Evolutionary conservation across 257 asterid genomes (phyloP).

Genomic region (Jaltomata sinuosa): DNA sequence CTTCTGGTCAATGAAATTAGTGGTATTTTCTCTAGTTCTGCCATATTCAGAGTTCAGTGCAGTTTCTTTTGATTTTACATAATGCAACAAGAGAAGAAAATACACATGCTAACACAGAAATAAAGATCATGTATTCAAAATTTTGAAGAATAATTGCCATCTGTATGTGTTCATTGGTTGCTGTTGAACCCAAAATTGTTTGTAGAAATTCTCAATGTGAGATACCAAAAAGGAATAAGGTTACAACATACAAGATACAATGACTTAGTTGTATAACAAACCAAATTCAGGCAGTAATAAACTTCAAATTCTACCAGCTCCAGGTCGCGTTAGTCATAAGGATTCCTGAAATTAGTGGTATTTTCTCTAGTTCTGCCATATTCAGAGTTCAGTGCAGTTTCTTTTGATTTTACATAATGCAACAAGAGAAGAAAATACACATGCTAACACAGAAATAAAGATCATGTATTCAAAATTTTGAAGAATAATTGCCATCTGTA

Average conservation of each 20-base stretch:
- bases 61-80: neutral
- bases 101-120: too few species aligned
- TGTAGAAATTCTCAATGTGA: neutral
- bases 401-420: too few species aligned
- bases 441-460: neutral
- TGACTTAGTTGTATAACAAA: neutral
- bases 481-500: neutral
- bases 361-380: too few species aligned
- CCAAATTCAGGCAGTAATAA: neutral
- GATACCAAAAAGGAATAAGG: neutral
- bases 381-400: too few species aligned
- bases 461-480: neutral
- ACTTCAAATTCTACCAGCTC: neutral
- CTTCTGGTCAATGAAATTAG: neutral
- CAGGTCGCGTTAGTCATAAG: conserved; percentile 40
- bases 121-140: neutral
- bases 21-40: neutral
- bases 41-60: neutral
- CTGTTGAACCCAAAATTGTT: neutral
- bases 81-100: too few species aligned
- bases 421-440: too few species aligned
- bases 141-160: neutral
- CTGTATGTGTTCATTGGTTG: neutral
- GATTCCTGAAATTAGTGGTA: conserved; percentile 84
- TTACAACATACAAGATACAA: neutral